Percentiles rank a stretch among this genome's conserved stretches.
phyloP scores from a whole-genome alignment of 441 rosid genomes.

The Bocquillonia castaneifolia region DNA sequence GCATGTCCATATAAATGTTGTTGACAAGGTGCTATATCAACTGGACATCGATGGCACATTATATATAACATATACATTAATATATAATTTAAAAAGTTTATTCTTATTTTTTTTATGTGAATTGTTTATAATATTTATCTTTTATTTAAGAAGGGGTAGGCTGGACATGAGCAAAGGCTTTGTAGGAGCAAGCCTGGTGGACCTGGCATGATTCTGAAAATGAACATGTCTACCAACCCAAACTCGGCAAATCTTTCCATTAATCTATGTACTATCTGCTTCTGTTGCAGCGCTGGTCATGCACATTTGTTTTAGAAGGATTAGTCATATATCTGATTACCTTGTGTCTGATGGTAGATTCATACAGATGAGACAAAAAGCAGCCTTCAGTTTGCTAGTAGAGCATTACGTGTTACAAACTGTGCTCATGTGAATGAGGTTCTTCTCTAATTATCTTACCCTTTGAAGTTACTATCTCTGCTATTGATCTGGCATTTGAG shows the following conservation, averaged over 20 bases:
- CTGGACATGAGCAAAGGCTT: too few relatives aligned
- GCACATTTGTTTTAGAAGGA: background rate
- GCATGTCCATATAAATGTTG: background rate
- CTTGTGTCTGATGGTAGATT: slow-evolving; percentile 46
- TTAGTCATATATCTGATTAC: background rate
- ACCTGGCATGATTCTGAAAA: too few relatives aligned
- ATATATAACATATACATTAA: too few relatives aligned
- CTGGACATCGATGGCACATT: too few relatives aligned
- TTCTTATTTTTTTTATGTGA: too few relatives aligned
- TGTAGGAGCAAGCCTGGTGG: too few relatives aligned
- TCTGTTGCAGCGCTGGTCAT: background rate
- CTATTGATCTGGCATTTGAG: background rate
- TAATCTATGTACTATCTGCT: background rate
- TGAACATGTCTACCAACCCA: too few relatives aligned
- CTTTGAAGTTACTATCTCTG: background rate
- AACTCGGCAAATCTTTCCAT: too few relatives aligned
- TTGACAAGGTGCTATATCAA: too few relatives aligned
- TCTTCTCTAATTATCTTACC: slow-evolving; percentile 23
- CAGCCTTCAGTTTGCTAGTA: slow-evolving; percentile 93
- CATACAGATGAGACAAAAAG: slow-evolving; percentile 96
- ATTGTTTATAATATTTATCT: too few relatives aligned
- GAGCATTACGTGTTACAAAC: slow-evolving; percentile 87
- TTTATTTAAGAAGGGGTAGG: too few relatives aligned
- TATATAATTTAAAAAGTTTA: too few relatives aligned
- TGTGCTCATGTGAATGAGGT: slow-evolving; percentile 98